Base-by-base conservation (phyloP, 441 rosid species). In the Sinapis alba region DNA sequence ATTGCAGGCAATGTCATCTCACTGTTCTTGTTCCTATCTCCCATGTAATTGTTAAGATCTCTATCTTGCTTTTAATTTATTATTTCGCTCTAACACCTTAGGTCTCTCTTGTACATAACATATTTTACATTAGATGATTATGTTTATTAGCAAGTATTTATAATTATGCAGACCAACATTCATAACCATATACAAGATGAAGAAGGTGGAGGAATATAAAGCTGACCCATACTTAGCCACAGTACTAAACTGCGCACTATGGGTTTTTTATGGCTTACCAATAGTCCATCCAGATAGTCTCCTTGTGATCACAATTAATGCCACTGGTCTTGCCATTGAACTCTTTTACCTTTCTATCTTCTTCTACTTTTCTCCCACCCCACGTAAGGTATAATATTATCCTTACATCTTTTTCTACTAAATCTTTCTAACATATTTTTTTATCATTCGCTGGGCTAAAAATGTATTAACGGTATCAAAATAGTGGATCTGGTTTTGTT, bases 191-290 rank as follows among this genome's bases (percentile, higher is more conserved):
- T 9, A 45, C 2, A 88, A 89, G 78, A 73, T 62, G n/a, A 86
- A 88, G 74, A 68, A 75, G 0, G 91, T 82, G 18, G 72, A 74
- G 58, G 87, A 85, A 16, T 93, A 86, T 86, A 89, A 84, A 80
- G 80, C 90, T 0, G 94, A 91, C 59, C 97, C 96, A 0, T 93
- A 93, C 36, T 21, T 91, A 21, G 91, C 94, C 5, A 89, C 96
- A 0, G 62, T 86, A 20, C 73, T 91, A 11, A 93, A 88, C 32
- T 93, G 97, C 12, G 77, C 80, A 36, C 23, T 93, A 80, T 93
- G 97, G 96, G 47, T 77, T 6, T 82, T 91, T 72, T 93, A 93
- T 61, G 98, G 97, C 19, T 65, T 89, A 68, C 98, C 97, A 5
- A 21, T 87, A 12, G 87, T 93, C 36, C 82, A 83, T 21, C 87